Base-by-base conservation (phyloP, 139 green algal genomes). In the Tetraselmis striata region DNA sequence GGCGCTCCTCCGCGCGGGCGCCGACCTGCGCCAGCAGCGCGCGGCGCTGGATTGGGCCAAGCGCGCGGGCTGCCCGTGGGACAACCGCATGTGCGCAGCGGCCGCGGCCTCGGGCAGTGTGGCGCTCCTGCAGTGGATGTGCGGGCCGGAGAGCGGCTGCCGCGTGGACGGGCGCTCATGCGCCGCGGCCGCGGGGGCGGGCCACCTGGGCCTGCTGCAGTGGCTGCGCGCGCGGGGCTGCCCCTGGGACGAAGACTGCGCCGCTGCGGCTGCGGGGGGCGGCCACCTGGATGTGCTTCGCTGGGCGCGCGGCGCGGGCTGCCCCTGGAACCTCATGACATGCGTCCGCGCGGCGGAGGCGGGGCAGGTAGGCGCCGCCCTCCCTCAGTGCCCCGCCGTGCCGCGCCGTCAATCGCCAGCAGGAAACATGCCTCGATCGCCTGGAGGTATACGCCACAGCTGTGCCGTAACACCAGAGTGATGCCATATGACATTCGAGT, bases 321-420 rank as follows among this genome's bases (percentile, higher is more conserved):
- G 77, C 77, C 77, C 77, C 24, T 80, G 77, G 77, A 80, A 80
- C 28, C 25, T 32, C 2, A n/a, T 28, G 25, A 80, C 77, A 23
- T 80, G 77, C 74, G 74, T 29, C 2, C 2, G 74, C 22, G 74
- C 74, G 74, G 74, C 74, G 2, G 26, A 77, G 74, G 22, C 26
- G 26, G 74, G 74, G 2, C 74, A 77, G n/a, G 25, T 77, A 18
- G 2, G 74, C 58, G 58, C 58, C n/a, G n/a, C n/a, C n/a, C n/a
- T n/a, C n/a, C n/a, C n/a, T n/a, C n/a, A n/a, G n/a, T n/a, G n/a
- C n/a, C n/a, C n/a, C n/a, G n/a, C n/a, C n/a, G n/a, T n/a, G n/a
- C n/a, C n/a, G n/a, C n/a, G n/a, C n/a, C n/a, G n/a, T n/a, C n/a
- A n/a, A n/a, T n/a, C n/a, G n/a, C n/a, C n/a, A n/a, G n/a, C n/a